Conservation (phyloP, 1,139 yeast species). For the Hemisphaericaspora xylofermentans region DNA sequence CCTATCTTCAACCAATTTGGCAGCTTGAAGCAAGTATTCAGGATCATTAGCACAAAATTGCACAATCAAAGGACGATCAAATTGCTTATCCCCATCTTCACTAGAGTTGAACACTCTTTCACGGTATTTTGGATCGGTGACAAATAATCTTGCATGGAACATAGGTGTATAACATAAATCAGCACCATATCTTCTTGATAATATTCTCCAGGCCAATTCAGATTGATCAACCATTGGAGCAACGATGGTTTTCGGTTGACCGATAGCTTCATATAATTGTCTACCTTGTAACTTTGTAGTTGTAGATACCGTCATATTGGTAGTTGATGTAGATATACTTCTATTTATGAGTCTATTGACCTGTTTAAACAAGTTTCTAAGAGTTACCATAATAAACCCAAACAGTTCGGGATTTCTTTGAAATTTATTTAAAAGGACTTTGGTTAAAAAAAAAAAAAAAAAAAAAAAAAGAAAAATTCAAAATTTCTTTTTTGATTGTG, state of each 20-base stretch:
- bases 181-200: constrained; percentile 88
- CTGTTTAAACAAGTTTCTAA: neutral
- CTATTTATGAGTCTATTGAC: neutral
- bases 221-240: constrained; percentile 99
- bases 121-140: constrained; percentile 79
- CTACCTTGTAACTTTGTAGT: constrained; percentile 47
- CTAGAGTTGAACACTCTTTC: constrained; percentile 68
- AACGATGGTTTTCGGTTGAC: constrained; percentile 77
- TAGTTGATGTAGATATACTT: neutral
- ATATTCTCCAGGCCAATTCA: constrained; percentile 91
- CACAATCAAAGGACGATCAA: constrained; percentile 82
- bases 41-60: constrained; percentile 98
- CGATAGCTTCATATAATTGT: constrained; percentile 65
- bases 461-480: too few relatives aligned
- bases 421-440: too few relatives aligned
- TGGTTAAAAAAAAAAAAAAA: too few relatives aligned
- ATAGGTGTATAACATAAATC: constrained; percentile 94
- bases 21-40: constrained; percentile 76
- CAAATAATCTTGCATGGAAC: constrained; percentile 91
- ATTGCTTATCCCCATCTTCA: constrained; percentile 62
- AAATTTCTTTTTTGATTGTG: too few relatives aligned
- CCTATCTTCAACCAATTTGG: constrained; percentile 69
- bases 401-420: too few relatives aligned
- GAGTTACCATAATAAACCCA: too few relatives aligned
- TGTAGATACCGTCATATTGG: constrained; percentile 1